Percentiles rank a stretch among this genome's conserved stretches.
Conservation (phyloP, 768 basidiomycete genomes). For the Boletus sp. region DNA sequence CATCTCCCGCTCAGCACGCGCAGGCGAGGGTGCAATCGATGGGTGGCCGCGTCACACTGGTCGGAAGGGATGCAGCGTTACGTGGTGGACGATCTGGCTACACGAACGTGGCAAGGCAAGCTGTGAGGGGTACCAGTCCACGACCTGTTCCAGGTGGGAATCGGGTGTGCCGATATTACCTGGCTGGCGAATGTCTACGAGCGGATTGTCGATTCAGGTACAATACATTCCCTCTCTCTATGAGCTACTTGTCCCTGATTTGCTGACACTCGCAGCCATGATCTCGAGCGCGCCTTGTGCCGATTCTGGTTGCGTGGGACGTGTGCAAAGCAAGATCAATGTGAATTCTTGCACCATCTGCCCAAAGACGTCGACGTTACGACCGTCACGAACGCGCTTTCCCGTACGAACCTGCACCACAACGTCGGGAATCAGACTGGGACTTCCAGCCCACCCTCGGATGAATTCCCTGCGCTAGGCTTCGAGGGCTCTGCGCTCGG, state of each 20-base stretch:
- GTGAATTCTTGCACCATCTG: slow-evolving; percentile 94
- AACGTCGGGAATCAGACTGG: slow-evolving; percentile 37
- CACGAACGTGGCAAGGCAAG: slow-evolving; percentile 17
- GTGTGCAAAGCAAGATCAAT: slow-evolving; percentile 93
- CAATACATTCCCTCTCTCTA: slow-evolving; percentile 19
- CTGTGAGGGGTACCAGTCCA: slow-evolving; percentile 27
- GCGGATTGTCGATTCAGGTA: slow-evolving; percentile 99
- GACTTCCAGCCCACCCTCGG: slow-evolving; percentile 32
- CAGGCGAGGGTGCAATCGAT: slow-evolving; percentile 54
- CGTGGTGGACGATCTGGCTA: slow-evolving; percentile 46
- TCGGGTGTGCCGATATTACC: slow-evolving; percentile 93
- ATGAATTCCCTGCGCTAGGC: slow-evolving; percentile 74
- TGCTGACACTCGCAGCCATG: slow-evolving; percentile 59
- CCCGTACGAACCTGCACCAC: slow-evolving; percentile 59
- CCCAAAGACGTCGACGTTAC: slow-evolving; percentile 83
- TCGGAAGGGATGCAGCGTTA: slow-evolving; percentile 52
- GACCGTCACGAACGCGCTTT: slow-evolving; percentile 64
- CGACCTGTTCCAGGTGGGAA: slow-evolving; percentile 47
- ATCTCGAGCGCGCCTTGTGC: slow-evolving; percentile 89
- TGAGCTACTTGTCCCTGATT: slow-evolving; percentile 10
- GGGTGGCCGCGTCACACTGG: slow-evolving; percentile 66
- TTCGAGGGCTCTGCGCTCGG: slow-evolving; percentile 39
- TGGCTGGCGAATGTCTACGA: slow-evolving; percentile 92
- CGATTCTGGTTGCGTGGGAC: slow-evolving; percentile 98
- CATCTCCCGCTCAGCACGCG: slow-evolving; percentile 39